These are phyloP conservation scores for Bassia scoparia DNA, from an alignment of 148 eudicot species.

Conservation along the genomic window DNA sequence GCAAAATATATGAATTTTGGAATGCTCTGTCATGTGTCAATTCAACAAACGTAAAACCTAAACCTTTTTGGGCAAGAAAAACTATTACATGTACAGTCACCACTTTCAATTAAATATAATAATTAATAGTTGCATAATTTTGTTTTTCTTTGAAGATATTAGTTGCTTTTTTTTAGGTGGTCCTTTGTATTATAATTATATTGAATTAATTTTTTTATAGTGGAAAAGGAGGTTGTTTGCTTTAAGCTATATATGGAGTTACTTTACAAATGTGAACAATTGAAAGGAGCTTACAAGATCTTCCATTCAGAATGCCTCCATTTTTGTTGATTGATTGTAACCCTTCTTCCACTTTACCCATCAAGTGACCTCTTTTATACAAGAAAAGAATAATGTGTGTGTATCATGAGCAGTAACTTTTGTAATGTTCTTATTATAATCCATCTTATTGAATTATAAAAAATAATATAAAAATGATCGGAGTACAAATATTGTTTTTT, in stretches of 20 bases:
- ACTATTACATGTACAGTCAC: constrained; percentile 6
- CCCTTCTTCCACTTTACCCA: constrained; percentile 11
- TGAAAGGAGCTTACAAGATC: constrained; percentile 12
- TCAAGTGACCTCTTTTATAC: not conserved
- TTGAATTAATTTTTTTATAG: not conserved
- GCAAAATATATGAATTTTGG: not conserved
- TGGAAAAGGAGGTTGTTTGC: constrained; percentile 9
- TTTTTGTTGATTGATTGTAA: constrained; percentile 4
- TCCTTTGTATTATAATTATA: no score
- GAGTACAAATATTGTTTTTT: no score
- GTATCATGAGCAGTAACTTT: not conserved
- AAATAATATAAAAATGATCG: no score
- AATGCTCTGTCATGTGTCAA: constrained; percentile 1
- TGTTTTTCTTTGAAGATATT: not conserved
- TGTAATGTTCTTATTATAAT: not conserved
- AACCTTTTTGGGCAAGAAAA: constrained; percentile 27
- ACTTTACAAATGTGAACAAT: constrained; percentile 25
- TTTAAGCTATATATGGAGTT: constrained; percentile 10
- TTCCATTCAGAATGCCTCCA: constrained; percentile 16
- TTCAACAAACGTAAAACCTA: constrained; percentile 22
- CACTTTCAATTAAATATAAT: not conserved
- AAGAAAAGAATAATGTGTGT: not conserved
- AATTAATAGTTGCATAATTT: not conserved
- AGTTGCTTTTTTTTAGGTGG: constrained; percentile 8
- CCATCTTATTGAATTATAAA: no score